Base-by-base conservation (phyloP, 2,329 filamentous ascomycete species). In the Pyricularia pennisetigena region DNA sequence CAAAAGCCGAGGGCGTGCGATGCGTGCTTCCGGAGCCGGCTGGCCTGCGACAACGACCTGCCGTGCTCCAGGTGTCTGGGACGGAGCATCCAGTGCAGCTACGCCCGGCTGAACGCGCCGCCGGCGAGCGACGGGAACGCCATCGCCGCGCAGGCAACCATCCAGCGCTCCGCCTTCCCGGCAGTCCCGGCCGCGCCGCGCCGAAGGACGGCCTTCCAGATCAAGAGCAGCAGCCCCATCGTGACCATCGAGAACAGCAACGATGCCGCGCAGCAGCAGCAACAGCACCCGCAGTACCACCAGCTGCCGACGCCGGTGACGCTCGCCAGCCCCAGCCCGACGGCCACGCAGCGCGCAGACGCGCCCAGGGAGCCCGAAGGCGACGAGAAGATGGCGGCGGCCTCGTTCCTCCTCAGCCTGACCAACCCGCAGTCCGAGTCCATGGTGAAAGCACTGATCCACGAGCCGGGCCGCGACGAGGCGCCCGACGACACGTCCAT, bases 1-100 rank as follows among this genome's bases (percentile, higher is more conserved):
- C 74, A 75, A 32, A 75, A 74, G 61, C 72, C 74, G 0, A 68
- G 69, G 1, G 74, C 75, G 2, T 76, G 75, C 68, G 74, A 75
- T 24, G 71, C 71, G 2, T 76, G 75, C 67, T 75, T 73, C 66
- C 71, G 70, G 29, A 74, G 74, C 70, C 75, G 75, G 35, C 70
- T 74, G 14, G 72, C 73, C 23, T 76, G 75, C 68, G 73, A 76
- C 65, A 73, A 70, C 4, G 68, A 65, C 2, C 64, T 70, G 2
- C 74, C 74, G 0, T 77, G 75, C 65, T 67, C 69, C 3, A 70
- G 75, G 28, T 76, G 75, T 65, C 63, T 68, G 5, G 65, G 71
- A 3, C 72, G 74, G 3, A 67, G 69, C 4, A 5, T 74, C 5
- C 1, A 61, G 3, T 74, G 73, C 69, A 73, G 68, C 24, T 74